Base-by-base conservation (phyloP, 306 rosid genomes). In the Geum urbanum region DNA sequence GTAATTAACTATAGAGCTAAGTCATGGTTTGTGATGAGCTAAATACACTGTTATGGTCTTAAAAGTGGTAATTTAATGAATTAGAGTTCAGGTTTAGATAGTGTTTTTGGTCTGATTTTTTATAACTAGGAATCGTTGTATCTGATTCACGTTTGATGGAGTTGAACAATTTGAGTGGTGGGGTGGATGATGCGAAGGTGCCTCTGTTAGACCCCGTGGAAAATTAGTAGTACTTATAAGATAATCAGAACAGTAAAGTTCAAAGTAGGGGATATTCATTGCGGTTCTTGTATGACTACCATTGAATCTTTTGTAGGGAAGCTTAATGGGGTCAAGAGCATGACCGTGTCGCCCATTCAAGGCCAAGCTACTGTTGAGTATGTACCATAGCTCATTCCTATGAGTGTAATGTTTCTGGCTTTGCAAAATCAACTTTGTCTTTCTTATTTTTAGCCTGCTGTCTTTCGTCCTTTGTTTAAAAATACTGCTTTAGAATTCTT, bases 221-320 rank as follows among this genome's bases (percentile, higher is more conserved):
- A 80, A 64, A 69, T 51, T 66, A 35, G 55, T 15, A 12, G 37
- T 10, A 72, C 49, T 15, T 70, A 80, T n/a, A 75, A 63, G 79
- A 80, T 74, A 58, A 63, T 55, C 48, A 74, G 78, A 63, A 81
- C 80, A 0, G 70, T 77, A 35, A 66, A 63, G 74, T 81, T 90
- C 62, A 84, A 71, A 80, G 81, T 90, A 41, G 64, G 82, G 24
- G 86, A 74, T 37, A 69, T 90, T 37, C 72, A 79, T 72, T 85
- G 92, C 70, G 82, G 91, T 0, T 90, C 96, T 1, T 87, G 91
- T 57, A 86, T 86, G 4, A 85, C 85, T 46, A 82, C 91, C 18
- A 72, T 90, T 71, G 96, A 90, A 77, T 84, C 96, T 77, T 82
- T 81, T 5, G 57, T 85, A 27, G 71, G 58, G 69, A 79, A 51